Conservation (phyloP, 305 asterid species). For the Lippia alba region DNA sequence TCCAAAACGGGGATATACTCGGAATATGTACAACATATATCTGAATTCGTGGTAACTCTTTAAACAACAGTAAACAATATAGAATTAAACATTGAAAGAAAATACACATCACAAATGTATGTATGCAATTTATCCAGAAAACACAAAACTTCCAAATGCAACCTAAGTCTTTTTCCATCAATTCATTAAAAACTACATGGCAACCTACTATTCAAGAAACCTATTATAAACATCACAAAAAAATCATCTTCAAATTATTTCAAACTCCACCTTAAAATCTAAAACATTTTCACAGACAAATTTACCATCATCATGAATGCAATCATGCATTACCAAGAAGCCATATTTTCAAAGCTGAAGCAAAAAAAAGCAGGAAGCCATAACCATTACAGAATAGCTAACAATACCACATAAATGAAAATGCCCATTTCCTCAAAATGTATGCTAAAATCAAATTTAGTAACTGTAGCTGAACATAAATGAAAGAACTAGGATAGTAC, state of each 20-base stretch:
- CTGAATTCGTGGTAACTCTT: not conserved
- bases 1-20: slow-evolving; percentile 3
- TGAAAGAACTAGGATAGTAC: slow-evolving; percentile 2
- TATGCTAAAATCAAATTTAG: slow-evolving; percentile 1
- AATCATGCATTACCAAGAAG: slow-evolving; percentile 1
- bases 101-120: too few species aligned
- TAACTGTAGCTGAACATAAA: not conserved
- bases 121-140: too few species aligned
- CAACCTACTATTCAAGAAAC: slow-evolving; percentile 8
- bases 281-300: not conserved
- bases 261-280: slow-evolving; percentile 15
- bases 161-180: not conserved
- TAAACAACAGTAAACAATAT: too few species aligned
- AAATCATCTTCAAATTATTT: not conserved
- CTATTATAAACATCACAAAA: slow-evolving; percentile 10
- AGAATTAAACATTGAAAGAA: too few species aligned
- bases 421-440: slow-evolving; percentile 11
- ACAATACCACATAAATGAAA: not conserved
- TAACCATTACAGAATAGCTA: not conserved
- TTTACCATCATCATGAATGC: slow-evolving; percentile 8
- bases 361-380: slow-evolving; percentile 3
- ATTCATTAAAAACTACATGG: slow-evolving; percentile 19
- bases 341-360: slow-evolving; percentile 23
- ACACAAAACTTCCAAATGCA: too few species aligned
- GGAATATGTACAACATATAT: not conserved